Evolutionary conservation across 1,284 basidiomycete genomes (phyloP), one percentile per base, ranked within the genome.

Genomic region (Coniferiporia weirii): DNA sequence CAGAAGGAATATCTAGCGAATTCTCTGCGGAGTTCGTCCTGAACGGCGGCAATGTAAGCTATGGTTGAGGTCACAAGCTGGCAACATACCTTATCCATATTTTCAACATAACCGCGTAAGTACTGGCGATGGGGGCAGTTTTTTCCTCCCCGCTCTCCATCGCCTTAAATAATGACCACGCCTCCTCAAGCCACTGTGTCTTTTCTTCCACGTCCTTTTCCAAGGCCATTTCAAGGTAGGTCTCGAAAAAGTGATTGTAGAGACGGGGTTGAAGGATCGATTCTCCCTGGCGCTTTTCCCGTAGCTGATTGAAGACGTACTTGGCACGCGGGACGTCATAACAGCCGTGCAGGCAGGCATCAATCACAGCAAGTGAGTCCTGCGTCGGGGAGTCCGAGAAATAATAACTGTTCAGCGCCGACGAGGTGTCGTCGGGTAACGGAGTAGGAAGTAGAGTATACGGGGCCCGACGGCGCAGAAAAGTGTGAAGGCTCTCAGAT

Each of bases 271-370:
- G 71, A 15, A 83, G 63, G 19, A 77, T 57, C 10, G 71, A 67
- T 27, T 77, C 73, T 1, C 66, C 69, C 3, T 54, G 57, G 36
- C 59, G 61, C 57, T 66, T n/a, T 61, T 54, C 64, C 4, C 86
- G 79, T 35, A 91, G 66, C 7, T 77, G 75, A 52, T 84, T 80
- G 64, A 91, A 90, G 20, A 92, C 79, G 48, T 74, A 71, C 63
- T 82, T 81, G 9, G 89, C 89, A 15, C 90, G 84, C 0, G 79
- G 77, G 0, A 91, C 83, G 66, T 92, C 85, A 70, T 87, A 83
- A 0, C 83, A 70, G 61, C 86, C 82, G 68, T 87, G 80, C 15
- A 93, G 71, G 69, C 91, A 93, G 0, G 89, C 89, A 64, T 89
- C 84, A 70, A 94, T 87, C 63, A 93, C 79, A 0, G 88, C 82